A percentile compares a stretch with the other conserved stretches of the same genome.
phyloP scores from a whole-genome alignment of 306 rosid genomes.

The Pyrus pyrifolia region DNA sequence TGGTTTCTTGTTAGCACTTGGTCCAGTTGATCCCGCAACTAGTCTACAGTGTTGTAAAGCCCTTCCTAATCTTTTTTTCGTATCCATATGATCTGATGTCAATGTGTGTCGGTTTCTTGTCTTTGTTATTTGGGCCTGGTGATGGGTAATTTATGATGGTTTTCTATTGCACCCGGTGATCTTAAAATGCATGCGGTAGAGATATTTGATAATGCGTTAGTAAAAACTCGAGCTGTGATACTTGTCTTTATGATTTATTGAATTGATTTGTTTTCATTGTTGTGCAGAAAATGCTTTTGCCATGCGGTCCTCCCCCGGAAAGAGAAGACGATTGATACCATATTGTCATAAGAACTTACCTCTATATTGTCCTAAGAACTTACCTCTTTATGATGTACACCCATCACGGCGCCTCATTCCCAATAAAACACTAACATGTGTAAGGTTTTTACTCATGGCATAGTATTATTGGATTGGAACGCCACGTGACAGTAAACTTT shows the following conservation, averaged over 20 bases:
- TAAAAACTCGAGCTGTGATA: not conserved
- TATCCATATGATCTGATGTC: not conserved
- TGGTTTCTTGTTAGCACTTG: not conserved
- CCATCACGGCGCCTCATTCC: not conserved
- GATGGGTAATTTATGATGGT: not conserved
- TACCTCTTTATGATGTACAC: not conserved
- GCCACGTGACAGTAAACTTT: not conserved
- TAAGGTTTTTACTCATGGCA: not conserved
- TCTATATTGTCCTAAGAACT: not conserved
- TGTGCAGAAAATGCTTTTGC: slow-evolving; percentile 87
- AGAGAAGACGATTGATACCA: slow-evolving; percentile 67
- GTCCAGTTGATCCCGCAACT: not conserved
- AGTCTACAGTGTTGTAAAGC: not conserved
- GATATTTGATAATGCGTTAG: not conserved
- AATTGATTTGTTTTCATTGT: not conserved
- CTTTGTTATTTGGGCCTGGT: not conserved
- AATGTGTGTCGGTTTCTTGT: not conserved
- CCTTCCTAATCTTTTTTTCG: not conserved
- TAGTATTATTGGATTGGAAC: not conserved
- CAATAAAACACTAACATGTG: not conserved
- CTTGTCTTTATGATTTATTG: not conserved
- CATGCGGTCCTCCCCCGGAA: slow-evolving; percentile 92
- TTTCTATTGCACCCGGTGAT: not conserved
- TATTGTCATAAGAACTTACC: not conserved
- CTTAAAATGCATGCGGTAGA: not conserved